A percentile compares a stretch with the other conserved stretches of the same genome.
Evolutionary conservation across 805 yeast species (phyloP).

Genomic region (Candida dendrica): DNA sequence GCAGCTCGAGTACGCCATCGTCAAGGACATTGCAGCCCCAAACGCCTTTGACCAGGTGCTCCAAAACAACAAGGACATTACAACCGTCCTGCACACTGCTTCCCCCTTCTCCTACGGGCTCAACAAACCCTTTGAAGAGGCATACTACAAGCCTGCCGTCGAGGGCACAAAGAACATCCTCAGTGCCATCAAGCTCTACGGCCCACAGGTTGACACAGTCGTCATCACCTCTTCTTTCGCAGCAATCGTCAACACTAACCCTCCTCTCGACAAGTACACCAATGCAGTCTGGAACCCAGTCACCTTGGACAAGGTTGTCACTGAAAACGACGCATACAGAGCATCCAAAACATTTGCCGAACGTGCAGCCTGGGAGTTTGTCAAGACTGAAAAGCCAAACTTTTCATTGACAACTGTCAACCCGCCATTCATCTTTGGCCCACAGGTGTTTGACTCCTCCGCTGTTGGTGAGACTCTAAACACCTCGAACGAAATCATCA

Average conservation of each 20-base stretch:
- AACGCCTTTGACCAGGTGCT: conserved; percentile 37
- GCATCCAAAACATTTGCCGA: conserved; percentile 50
- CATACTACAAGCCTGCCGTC: conserved; percentile 45
- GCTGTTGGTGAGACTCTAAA: conserved; percentile 27
- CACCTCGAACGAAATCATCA: conserved; percentile 24
- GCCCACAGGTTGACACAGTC: conserved; percentile 32
- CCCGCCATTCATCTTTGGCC: conserved; percentile 38
- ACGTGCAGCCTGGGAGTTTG: conserved; percentile 41
- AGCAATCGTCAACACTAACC: conserved; percentile 27
- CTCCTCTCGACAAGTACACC: conserved; percentile 11
- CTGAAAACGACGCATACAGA: conserved; percentile 22
- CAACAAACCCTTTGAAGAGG: conserved; percentile 35
- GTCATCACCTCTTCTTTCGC: conserved; percentile 52
- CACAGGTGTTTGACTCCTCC: conserved; percentile 32
- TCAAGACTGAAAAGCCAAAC: conserved; percentile 25
- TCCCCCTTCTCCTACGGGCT: conserved; percentile 33
- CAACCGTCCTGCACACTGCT: conserved; percentile 47
- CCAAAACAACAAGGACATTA: conserved; percentile 33
- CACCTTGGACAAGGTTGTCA: conserved; percentile 12
- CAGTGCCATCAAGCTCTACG: conserved; percentile 29
- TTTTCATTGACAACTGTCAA: conserved; percentile 29
- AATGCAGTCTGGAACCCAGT: conserved; percentile 30
- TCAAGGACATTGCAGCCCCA: conserved; percentile 32
- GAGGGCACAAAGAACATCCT: conserved; percentile 43
- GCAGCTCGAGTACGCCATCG: conserved; percentile 31